Evolutionary conservation across 2,329 filamentous ascomycete species (phyloP).

Genomic region (Incumbomyces lentus): DNA sequence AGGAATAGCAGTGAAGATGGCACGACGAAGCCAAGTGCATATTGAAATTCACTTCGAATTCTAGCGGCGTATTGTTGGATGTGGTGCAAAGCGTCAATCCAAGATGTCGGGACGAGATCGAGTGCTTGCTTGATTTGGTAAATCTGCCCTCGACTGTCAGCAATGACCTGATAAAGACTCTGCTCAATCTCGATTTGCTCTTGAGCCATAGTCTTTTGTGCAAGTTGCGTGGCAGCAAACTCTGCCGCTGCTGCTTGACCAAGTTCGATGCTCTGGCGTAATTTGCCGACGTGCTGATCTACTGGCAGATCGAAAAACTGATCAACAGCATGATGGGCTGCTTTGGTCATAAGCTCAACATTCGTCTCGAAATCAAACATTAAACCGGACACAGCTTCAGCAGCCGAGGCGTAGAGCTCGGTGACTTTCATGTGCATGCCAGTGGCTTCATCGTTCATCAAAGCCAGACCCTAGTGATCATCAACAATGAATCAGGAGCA

Average conservation of each 20-base stretch:
- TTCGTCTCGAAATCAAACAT: neutral
- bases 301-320: neutral
- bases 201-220: neutral
- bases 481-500: too few relatives aligned
- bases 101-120: constrained; percentile 4
- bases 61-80: neutral
- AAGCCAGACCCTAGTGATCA: neutral
- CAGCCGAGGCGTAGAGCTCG: constrained; percentile 4
- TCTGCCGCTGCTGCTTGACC: neutral
- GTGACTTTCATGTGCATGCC: neutral
- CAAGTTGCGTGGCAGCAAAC: neutral
- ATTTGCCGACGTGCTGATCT: neutral
- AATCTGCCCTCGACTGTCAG: constrained; percentile 1
- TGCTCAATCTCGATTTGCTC: neutral
- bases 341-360: neutral
- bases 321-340: neutral
- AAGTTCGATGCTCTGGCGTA: neutral
- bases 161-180: neutral
- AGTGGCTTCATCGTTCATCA: constrained; percentile 2
- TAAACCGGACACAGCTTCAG: constrained; percentile 2
- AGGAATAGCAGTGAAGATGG: constrained; percentile 1
- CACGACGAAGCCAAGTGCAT: neutral
- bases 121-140: neutral
- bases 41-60: neutral
- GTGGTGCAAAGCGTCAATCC: neutral